phyloP scores from a whole-genome alignment of 2,329 filamentous ascomycete genomes.

The Simplicillium sp. region DNA sequence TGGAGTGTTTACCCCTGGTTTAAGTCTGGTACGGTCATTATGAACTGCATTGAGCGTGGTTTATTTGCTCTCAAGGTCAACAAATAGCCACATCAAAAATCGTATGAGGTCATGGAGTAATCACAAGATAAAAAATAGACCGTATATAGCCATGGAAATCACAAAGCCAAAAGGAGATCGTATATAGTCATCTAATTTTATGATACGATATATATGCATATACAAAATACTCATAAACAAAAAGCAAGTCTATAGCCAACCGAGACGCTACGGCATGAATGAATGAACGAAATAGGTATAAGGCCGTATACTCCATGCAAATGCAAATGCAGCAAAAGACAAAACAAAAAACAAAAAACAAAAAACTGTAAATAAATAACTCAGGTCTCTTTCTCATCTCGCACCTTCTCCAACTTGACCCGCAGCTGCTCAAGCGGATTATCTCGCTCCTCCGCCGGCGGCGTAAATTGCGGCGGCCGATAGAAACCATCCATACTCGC shows the following conservation, averaged over 20 bases:
- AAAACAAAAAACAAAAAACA: background rate
- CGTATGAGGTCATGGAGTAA: background rate
- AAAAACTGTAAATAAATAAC: background rate
- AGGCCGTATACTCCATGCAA: no score
- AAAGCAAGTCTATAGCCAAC: no score
- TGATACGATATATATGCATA: no score
- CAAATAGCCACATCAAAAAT: background rate
- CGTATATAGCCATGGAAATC: background rate
- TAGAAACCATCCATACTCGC: no score
- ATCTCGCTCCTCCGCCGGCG: no score
- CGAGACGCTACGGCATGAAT: no score
- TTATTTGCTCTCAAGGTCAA: conserved; percentile 29
- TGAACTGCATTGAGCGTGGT: conserved; percentile 38
- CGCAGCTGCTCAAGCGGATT: background rate
- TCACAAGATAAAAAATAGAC: background rate
- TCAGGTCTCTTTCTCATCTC: background rate
- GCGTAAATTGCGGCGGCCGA: no score
- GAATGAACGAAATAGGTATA: no score
- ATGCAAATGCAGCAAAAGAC: no score
- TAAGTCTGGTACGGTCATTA: conserved; percentile 29
- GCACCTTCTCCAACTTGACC: background rate
- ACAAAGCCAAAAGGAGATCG: background rate
- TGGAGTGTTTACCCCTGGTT: conserved; percentile 37
- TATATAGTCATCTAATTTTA: no score
- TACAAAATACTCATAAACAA: no score